A percentile compares a stretch with the other conserved stretches of the same genome.
These are phyloP conservation scores for Aspergillus sclerotialis DNA, from an alignment of 2,329 filamentous ascomycete species.

Conservation along the genomic window DNA sequence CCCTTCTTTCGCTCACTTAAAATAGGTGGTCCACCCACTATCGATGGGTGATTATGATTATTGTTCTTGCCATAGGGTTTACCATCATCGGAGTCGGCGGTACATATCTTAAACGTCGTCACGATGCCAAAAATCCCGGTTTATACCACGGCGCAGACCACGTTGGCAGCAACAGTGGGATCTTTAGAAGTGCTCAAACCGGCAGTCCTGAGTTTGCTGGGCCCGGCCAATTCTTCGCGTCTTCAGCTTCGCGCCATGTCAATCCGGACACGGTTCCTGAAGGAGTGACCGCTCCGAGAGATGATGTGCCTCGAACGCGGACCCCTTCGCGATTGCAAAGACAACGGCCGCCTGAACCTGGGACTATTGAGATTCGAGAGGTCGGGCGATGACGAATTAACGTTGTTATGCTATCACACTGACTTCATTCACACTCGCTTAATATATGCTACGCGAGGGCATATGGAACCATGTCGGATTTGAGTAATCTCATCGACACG, in stretches of 20 bases:
- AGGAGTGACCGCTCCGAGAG: conserved; percentile 13
- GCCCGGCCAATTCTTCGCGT: no score
- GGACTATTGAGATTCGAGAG: conserved; percentile 20
- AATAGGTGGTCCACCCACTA: conserved; percentile 51
- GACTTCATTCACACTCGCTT: not conserved
- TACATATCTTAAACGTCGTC: conserved; percentile 65
- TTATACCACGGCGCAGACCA: conserved; percentile 24
- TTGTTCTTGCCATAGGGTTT: conserved; percentile 65
- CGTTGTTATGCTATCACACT: not conserved
- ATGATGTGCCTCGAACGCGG: conserved; percentile 3
- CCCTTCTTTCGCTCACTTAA: not conserved
- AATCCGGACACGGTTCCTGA: conserved; percentile 18
- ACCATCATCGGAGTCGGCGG: conserved; percentile 59
- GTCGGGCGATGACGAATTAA: conserved; percentile 9
- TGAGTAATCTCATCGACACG: no score
- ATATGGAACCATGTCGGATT: no score
- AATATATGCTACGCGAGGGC: no score
- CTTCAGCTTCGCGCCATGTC: no score
- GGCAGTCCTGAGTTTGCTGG: no score
- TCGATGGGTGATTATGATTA: conserved; percentile 76
- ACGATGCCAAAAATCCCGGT: conserved; percentile 53
- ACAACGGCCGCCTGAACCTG: conserved; percentile 7
- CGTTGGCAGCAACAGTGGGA: conserved; percentile 14
- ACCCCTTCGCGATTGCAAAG: conserved; percentile 18
- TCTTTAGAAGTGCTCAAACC: no score